phyloP scores from a whole-genome alignment of 75 land plant genomes.

The Cupressus sempervirens region DNA sequence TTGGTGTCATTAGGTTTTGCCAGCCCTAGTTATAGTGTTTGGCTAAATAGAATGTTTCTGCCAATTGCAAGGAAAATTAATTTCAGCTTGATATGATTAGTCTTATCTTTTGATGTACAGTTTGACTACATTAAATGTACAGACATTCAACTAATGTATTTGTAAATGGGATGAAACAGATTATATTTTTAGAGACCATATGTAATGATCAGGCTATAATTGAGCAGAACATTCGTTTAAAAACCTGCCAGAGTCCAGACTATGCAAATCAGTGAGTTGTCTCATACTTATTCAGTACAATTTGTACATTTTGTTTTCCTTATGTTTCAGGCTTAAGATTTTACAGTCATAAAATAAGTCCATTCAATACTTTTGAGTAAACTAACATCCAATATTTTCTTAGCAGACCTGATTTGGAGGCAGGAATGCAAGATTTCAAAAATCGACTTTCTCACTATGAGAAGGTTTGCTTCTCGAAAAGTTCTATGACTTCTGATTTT shows the following conservation, averaged over 20 bases:
- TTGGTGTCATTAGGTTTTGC: background rate
- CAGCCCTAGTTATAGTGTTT: background rate
- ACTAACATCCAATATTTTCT: background rate
- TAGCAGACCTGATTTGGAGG: conserved; percentile 85
- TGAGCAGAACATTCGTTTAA: conserved; percentile 77
- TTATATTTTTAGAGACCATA: conserved; percentile 93
- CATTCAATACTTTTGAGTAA: background rate
- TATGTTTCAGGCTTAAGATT: background rate
- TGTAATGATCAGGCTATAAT: conserved; percentile 86
- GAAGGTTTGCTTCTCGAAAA: conserved; percentile 39
- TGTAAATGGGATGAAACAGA: conserved; percentile 33
- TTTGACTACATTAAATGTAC: background rate
- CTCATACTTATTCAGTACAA: conserved; percentile 1
- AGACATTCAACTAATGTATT: background rate
- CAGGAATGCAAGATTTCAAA: conserved; percentile 82
- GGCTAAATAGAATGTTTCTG: background rate
- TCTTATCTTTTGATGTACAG: background rate
- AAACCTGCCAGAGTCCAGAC: conserved; percentile 95
- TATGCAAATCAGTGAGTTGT: conserved; percentile 85
- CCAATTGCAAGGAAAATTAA: background rate
- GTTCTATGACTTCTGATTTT: background rate
- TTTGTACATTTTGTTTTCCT: background rate
- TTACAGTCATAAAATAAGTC: background rate
- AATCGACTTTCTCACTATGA: conserved; percentile 80
- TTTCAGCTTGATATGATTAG: background rate